Percentiles rank a stretch among this genome's conserved stretches.
These are phyloP conservation scores for Potentilla sterilis DNA, from an alignment of 306 rosid genomes.

Conservation along the genomic window DNA sequence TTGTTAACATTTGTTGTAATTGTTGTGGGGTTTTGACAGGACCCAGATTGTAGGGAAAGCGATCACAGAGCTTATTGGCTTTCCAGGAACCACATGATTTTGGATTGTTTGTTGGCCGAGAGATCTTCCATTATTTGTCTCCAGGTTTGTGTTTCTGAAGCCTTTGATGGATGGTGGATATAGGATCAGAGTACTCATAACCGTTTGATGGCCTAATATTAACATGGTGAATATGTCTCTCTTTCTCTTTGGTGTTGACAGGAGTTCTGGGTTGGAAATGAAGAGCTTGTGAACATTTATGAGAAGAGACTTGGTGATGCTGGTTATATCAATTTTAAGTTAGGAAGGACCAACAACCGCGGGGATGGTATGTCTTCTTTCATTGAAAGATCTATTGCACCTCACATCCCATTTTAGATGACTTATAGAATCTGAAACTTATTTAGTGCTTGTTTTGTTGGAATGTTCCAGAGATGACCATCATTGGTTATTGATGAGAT, in stretches of 20 bases:
- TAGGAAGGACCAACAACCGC: constrained; percentile 91
- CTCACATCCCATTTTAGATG: not conserved
- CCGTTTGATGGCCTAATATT: not conserved
- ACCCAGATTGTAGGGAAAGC: constrained; percentile 76
- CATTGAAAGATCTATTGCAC: not conserved
- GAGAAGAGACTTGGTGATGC: constrained; percentile 71
- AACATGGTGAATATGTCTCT: not conserved
- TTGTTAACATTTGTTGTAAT: constrained; percentile 3
- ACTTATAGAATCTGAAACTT: not conserved
- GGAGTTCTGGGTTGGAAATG: constrained; percentile 90
- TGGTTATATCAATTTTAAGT: constrained; percentile 75
- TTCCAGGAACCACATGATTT: constrained; percentile 75
- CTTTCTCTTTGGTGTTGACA: constrained; percentile 20
- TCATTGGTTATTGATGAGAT: not conserved
- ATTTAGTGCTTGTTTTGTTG: constrained; percentile 1
- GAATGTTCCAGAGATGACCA: not conserved
- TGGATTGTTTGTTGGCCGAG: constrained; percentile 75
- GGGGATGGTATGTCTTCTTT: constrained; percentile 71
- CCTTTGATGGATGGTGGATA: not conserved
- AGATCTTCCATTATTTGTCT: constrained; percentile 93
- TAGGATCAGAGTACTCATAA: not conserved
- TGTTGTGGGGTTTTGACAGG: constrained; percentile 32
- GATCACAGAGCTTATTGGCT: constrained; percentile 70
- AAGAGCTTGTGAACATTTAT: constrained; percentile 76
- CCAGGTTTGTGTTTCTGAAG: constrained; percentile 56